A percentile compares a stretch with the other conserved stretches of the same genome.
Conservation (phyloP, 257 asterid species). For the Striga asiatica region DNA sequence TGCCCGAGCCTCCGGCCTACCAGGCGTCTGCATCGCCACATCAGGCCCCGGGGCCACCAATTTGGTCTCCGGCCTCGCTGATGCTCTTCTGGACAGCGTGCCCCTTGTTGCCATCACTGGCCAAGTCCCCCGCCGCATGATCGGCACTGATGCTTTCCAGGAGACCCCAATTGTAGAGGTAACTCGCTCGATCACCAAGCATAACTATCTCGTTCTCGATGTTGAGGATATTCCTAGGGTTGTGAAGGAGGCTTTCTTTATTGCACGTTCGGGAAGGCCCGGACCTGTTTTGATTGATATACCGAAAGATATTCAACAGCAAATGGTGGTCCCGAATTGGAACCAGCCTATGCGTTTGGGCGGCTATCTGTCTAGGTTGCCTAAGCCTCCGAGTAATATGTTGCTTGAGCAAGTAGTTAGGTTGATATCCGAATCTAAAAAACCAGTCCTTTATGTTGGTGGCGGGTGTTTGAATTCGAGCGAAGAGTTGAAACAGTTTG, state of each 20-base stretch:
- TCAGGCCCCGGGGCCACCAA: constrained; percentile 91
- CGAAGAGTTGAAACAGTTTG: constrained; percentile 51
- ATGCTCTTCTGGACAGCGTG: constrained; percentile 53
- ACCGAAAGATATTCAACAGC: constrained; percentile 78
- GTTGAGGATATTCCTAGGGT: constrained; percentile 61
- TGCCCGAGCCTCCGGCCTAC: constrained; percentile 58
- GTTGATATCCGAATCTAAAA: constrained; percentile 48
- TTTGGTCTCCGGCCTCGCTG: constrained; percentile 66
- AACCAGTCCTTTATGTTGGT: constrained; percentile 65
- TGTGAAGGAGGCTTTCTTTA: constrained; percentile 52
- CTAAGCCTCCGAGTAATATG: constrained; percentile 31
- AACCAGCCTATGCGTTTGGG: constrained; percentile 41
- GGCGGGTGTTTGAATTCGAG: constrained; percentile 79
- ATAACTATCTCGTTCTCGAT: constrained; percentile 56
- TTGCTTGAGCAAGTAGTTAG: constrained; percentile 44
- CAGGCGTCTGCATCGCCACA: constrained; percentile 78
- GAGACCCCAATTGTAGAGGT: constrained; percentile 76
- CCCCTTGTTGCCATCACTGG: constrained; percentile 82
- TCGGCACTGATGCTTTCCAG: constrained; percentile 78
- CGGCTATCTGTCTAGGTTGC: constrained; percentile 56
- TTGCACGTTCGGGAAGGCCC: constrained; percentile 57
- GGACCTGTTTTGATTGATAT: constrained; percentile 73
- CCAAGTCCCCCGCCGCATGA: constrained; percentile 69
- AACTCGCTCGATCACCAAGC: constrained; percentile 73
- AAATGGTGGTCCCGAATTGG: constrained; percentile 67